phyloP scores from a whole-genome alignment of 148 eudicot species.

The Oxyria digyna region DNA sequence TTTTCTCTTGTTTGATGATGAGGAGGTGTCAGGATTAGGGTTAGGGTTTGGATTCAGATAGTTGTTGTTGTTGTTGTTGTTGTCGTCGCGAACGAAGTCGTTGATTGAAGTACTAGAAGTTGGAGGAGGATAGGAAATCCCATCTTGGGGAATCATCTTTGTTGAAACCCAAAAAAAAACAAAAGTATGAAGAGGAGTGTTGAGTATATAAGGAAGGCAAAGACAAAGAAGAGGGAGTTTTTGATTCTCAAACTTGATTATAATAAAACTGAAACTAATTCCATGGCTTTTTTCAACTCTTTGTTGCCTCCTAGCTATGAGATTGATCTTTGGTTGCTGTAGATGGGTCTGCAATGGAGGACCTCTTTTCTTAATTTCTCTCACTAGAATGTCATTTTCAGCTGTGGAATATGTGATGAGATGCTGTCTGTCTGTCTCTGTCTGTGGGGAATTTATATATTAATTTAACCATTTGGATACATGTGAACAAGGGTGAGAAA shows the following conservation, averaged over 20 bases:
- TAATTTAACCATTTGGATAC: not conserved
- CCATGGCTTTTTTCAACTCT: constrained; percentile 5
- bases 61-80: not conserved
- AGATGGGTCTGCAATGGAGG: constrained; percentile 1
- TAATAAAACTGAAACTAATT: not conserved
- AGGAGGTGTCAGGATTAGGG: constrained; percentile 22
- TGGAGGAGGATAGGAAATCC: not conserved
- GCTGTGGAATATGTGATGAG: constrained; percentile 8
- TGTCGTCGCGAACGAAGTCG: not conserved
- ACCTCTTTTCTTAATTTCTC: not conserved
- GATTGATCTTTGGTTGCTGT: not conserved
- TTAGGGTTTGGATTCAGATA: constrained; percentile 18
- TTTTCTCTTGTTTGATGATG: constrained; percentile 24
- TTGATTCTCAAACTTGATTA: not conserved
- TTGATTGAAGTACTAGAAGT: not conserved
- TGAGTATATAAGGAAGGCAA: not conserved
- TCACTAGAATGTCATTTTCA: constrained; percentile 6
- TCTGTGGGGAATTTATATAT: constrained; percentile 5
- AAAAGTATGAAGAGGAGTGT: not conserved
- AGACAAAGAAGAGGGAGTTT: not conserved
- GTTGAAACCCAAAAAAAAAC: not conserved
- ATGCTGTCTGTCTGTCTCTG: constrained; percentile 8
- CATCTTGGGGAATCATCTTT: constrained; percentile 3
- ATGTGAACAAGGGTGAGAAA: constrained; percentile 2
- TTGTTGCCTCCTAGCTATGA: not conserved